phyloP scores from a whole-genome alignment of 108 stramenopile genomes.

The Pseudonitzschia delicatissima region DNA sequence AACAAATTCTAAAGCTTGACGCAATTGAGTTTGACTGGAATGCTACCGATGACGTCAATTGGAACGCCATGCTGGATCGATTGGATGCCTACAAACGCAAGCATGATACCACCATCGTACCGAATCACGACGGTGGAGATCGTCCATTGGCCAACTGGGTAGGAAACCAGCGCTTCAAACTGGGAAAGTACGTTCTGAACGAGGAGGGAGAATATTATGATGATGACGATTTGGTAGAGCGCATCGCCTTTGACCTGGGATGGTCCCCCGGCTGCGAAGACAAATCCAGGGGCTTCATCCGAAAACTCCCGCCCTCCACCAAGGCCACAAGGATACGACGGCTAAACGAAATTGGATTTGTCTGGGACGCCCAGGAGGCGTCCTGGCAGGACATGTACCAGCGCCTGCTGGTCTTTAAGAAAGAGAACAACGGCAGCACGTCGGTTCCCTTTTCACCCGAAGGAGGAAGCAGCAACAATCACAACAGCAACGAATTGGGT shows the following conservation, averaged over 20 bases:
- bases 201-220: neutral
- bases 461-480: neutral
- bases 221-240: constrained; percentile 9
- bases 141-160: constrained; percentile 14
- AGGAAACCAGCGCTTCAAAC: neutral
- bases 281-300: neutral
- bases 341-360: constrained; percentile 16
- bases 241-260: constrained; percentile 8
- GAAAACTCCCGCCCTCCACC: neutral
- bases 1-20: constrained; percentile 6
- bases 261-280: neutral
- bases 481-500: neutral
- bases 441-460: neutral
- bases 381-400: constrained; percentile 12
- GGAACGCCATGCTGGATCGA: constrained; percentile 17
- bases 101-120: constrained; percentile 12
- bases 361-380: constrained; percentile 17
- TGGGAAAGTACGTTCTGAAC: constrained; percentile 5
- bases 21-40: constrained; percentile 5
- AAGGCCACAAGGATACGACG: neutral
- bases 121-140: constrained; percentile 11
- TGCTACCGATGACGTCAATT: constrained; percentile 9
- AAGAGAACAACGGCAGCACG: neutral
- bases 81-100: constrained; percentile 11
- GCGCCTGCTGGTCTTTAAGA: neutral